Percentiles rank a stretch among this genome's conserved stretches.
Conservation (phyloP, 805 yeast species). For the Hanseniaspora pseudoguilliermondii region DNA sequence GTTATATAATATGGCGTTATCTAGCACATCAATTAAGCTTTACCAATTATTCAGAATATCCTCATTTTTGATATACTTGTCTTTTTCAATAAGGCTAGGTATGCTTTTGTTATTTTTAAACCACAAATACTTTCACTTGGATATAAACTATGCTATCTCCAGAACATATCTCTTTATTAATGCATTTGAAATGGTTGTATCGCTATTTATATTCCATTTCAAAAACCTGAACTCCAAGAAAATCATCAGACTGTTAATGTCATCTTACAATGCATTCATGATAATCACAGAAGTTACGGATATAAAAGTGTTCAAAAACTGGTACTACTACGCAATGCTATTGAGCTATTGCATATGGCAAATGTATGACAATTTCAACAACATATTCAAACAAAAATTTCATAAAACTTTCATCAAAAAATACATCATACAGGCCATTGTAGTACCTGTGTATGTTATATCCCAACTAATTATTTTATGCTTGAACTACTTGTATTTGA, state of each 20-base stretch:
- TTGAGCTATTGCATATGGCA: constrained; percentile 6
- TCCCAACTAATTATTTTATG: neutral
- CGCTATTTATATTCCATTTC: neutral
- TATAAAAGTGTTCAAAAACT: constrained; percentile 1
- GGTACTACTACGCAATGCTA: constrained; percentile 10
- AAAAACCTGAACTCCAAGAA: neutral
- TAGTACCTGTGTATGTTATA: neutral
- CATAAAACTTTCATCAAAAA: neutral
- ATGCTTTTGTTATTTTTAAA: constrained; percentile 1
- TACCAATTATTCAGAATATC: constrained; percentile 7
- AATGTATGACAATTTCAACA: constrained; percentile 9
- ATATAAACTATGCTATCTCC: neutral
- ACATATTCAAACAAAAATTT: neutral
- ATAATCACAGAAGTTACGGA: neutral
- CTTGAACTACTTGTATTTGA: neutral
- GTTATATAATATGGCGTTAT: neutral
- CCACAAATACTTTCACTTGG: constrained; percentile 10
- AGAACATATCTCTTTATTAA: neutral
- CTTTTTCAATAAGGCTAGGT: constrained; percentile 1
- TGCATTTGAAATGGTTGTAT: neutral
- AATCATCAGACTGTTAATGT: neutral
- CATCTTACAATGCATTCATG: neutral
- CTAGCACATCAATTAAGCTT: neutral
- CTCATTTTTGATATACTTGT: neutral
- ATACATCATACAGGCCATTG: neutral